Percentiles rank a stretch among this genome's conserved stretches.
phyloP scores from a whole-genome alignment of 345 rosid species.

The Citrus glauca region DNA sequence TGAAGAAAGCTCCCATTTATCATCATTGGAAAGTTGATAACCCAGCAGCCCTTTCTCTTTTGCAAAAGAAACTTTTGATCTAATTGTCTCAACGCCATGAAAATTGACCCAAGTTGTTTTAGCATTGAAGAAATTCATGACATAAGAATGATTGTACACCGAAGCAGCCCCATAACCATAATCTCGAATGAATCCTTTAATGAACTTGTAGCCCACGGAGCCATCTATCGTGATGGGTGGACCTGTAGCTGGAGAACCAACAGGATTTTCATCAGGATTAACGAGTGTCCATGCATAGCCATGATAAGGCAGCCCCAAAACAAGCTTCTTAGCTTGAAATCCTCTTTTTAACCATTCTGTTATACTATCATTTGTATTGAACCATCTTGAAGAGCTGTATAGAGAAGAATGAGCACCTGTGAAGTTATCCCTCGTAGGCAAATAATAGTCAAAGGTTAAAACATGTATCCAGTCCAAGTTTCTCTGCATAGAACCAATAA shows the following conservation, averaged over 20 bases:
- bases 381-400: constrained; percentile 6
- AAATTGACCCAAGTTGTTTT: constrained; percentile 1
- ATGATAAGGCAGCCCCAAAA: constrained; percentile 26
- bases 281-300: constrained; percentile 25
- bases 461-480: constrained; percentile 25
- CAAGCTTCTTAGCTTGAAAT: constrained; percentile 15
- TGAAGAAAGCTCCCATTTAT: constrained; percentile 3
- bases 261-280: neutral
- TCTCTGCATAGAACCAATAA: constrained; percentile 12
- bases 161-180: neutral
- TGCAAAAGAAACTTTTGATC: constrained; percentile 1
- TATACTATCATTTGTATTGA: constrained; percentile 5
- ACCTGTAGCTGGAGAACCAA: constrained; percentile 23
- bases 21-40: constrained; percentile 6
- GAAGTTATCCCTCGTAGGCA: constrained; percentile 17
- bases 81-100: constrained; percentile 2
- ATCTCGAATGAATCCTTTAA: neutral
- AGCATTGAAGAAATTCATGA: neutral
- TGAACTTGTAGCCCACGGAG: neutral
- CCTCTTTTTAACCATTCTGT: constrained; percentile 23
- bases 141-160: neutral
- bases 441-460: constrained; percentile 12
- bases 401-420: constrained; percentile 27
- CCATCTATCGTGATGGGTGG: constrained; percentile 13
- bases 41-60: constrained; percentile 4